Percentiles rank a stretch among this genome's conserved stretches.
Evolutionary conservation across 2,329 filamentous ascomycete genomes (phyloP).

Genomic region (Fusarium oxysporum): DNA sequence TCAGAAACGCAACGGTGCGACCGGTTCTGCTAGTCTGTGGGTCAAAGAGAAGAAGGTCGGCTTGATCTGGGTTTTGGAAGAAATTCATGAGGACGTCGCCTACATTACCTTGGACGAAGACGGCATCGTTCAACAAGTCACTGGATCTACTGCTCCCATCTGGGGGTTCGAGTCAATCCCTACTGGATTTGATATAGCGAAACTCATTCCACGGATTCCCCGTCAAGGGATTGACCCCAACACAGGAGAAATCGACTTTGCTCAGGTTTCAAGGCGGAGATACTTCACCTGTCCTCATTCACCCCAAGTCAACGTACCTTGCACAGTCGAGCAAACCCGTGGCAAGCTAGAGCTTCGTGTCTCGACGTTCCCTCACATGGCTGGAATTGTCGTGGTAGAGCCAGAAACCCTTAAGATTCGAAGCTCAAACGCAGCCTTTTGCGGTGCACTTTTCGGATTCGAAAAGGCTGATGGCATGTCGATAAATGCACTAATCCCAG

Average conservation of each 20-base stretch:
- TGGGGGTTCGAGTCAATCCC: conserved; percentile 80
- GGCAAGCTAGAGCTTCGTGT: conserved; percentile 80
- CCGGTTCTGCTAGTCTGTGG: conserved; percentile 94
- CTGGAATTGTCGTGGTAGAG: conserved; percentile 94
- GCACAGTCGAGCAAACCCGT: conserved; percentile 79
- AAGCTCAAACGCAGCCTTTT: conserved; percentile 96
- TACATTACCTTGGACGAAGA: conserved; percentile 81
- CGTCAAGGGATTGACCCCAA: conserved; percentile 77
- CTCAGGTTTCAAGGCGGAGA: conserved; percentile 75
- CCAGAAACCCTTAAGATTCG: conserved; percentile 81
- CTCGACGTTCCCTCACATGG: conserved; percentile 96
- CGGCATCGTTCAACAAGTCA: conserved; percentile 75
- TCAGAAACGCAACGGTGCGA: conserved; percentile 91
- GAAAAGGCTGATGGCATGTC: conserved; percentile 83
- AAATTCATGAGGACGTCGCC: conserved; percentile 95
- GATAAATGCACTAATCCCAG: conserved; percentile 84
- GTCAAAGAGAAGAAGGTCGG: conserved; percentile 97
- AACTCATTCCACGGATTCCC: conserved; percentile 85
- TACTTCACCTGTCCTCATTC: conserved; percentile 88
- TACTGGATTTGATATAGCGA: conserved; percentile 78
- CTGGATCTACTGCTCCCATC: conserved; percentile 84
- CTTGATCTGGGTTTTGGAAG: conserved; percentile 96
- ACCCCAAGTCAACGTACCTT: conserved; percentile 83
- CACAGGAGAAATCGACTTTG: conserved; percentile 81
- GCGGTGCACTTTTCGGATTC: conserved; percentile 90